Evolutionary conservation across 1,284 basidiomycete species (phyloP).

Genomic region (Ceratobasidium papillatum): DNA sequence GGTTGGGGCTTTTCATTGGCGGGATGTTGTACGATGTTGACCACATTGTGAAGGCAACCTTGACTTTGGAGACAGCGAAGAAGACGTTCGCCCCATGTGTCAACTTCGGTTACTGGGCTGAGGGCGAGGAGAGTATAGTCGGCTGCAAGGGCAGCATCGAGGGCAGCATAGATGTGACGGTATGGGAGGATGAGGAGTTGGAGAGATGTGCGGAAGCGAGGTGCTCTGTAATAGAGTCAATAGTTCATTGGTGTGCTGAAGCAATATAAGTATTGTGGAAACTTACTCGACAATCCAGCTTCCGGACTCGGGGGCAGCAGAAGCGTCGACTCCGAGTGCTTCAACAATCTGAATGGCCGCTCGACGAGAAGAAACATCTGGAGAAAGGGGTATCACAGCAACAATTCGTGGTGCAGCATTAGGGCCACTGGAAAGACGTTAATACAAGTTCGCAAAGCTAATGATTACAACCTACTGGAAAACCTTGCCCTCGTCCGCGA

Average conservation of each 20-base stretch:
- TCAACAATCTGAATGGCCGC: slow-evolving; percentile 70
- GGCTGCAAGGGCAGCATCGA: slow-evolving; percentile 88
- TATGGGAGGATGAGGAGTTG: slow-evolving; percentile 85
- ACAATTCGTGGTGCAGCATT: slow-evolving; percentile 84
- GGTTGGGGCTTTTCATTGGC: slow-evolving; percentile 55
- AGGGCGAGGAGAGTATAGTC: slow-evolving; percentile 92
- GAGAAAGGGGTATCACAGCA: slow-evolving; percentile 78
- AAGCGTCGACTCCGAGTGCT: slow-evolving; percentile 67
- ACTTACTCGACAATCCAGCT: slow-evolving; percentile 74
- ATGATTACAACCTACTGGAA: slow-evolving; percentile 53
- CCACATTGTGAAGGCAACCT: slow-evolving; percentile 69
- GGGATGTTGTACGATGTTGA: slow-evolving; percentile 62
- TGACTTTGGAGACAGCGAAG: slow-evolving; percentile 88
- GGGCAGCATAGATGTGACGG: slow-evolving; percentile 74
- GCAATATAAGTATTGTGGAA: neutral
- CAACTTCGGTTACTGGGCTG: slow-evolving; percentile 84
- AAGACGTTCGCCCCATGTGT: slow-evolving; percentile 87
- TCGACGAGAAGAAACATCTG: slow-evolving; percentile 66
- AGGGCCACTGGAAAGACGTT: slow-evolving; percentile 59
- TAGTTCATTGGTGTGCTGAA: neutral
- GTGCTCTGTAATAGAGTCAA: slow-evolving; percentile 61
- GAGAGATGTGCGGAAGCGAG: slow-evolving; percentile 87
- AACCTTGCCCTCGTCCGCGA: slow-evolving; percentile 75
- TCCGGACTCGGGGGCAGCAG: slow-evolving; percentile 62
- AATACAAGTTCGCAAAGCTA: too few species aligned